Percentiles rank a stretch among this genome's conserved stretches.
phyloP scores from a whole-genome alignment of 768 basidiomycete species.

The Suillus americanus region DNA sequence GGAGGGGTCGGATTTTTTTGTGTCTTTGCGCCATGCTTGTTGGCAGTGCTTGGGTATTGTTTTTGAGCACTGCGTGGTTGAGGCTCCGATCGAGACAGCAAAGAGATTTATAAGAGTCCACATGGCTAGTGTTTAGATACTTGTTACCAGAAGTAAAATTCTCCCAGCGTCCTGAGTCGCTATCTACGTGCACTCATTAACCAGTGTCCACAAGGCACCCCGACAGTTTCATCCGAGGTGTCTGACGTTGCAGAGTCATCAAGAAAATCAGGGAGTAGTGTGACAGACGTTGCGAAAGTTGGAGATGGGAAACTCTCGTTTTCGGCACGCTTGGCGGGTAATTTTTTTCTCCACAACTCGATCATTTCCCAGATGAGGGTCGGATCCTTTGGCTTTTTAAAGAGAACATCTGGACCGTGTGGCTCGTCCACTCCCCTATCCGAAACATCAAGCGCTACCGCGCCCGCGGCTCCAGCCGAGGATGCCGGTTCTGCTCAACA shows the following conservation, averaged over 20 bases:
- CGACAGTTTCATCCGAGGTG: constrained; percentile 31
- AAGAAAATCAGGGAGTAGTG: constrained; percentile 17
- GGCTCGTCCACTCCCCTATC: constrained; percentile 18
- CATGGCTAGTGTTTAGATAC: constrained; percentile 1
- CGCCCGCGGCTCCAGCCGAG: constrained; percentile 19
- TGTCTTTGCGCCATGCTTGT: constrained; percentile 43
- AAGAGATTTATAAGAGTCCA: constrained; percentile 13
- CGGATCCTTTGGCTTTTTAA: constrained; percentile 22
- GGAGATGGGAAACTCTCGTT: constrained; percentile 11
- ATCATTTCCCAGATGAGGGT: constrained; percentile 28
- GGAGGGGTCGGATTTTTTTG: constrained; percentile 53
- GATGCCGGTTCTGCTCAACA: constrained; percentile 19
- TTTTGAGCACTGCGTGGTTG: constrained; percentile 60
- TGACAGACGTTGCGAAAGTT: background rate
- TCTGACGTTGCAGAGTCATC: constrained; percentile 25
- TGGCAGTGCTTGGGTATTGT: constrained; percentile 58
- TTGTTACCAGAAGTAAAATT: background rate
- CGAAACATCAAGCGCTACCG: constrained; percentile 17
- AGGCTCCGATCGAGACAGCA: constrained; percentile 48
- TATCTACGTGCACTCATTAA: constrained; percentile 16
- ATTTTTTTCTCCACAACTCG: constrained; percentile 30
- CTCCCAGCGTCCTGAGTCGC: no score
- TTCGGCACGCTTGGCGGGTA: constrained; percentile 16
- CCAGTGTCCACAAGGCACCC: constrained; percentile 32
- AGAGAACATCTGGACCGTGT: constrained; percentile 12